Evolutionary conservation across 495 filamentous ascomycete genomes (phyloP), one percentile per base, ranked within the genome.

Genomic region (Xylaria castorea): DNA sequence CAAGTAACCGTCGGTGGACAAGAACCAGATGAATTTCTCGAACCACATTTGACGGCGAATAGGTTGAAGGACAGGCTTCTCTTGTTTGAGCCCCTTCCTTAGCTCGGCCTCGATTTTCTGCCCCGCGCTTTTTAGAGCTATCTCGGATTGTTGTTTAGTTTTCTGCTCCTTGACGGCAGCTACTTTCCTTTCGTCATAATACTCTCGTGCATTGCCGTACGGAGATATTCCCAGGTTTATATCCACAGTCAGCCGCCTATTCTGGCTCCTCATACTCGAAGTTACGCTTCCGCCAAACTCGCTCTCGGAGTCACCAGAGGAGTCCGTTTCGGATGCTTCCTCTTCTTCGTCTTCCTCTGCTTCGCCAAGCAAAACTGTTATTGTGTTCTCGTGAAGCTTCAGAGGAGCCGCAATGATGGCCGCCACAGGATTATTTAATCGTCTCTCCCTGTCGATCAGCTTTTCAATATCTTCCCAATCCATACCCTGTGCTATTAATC

Each of bases 1-100:
- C 6, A 99, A 88, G 77, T 98, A 97, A 9, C 96, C 95, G 75
- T 99, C 96, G 0, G 95, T 97, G 1, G 94, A 97, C 72, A 98
- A 89, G 84, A 99, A 99, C 84, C 92, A 98, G 20, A 89, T 80
- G 75, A 97, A 99, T 78, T 98, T 99, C 76, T 99, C 96, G 76
- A 98, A 98, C 95, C 96, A 99, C 75, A 94, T 87, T 62, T 89
- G 90, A 73, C 90, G 91, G 50, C 96, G 85, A 16, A 97, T 90
- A 18, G 92, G 94, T 65, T 94, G 92, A 2, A 98, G 84, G 22
- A 97, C 81, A 32, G 93, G 90, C 78, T 98, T 99, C 80, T 99
- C 96, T 75, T 95, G 92, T 81, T 97, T 97, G 62, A 99, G 81
- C 0, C 89, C 91, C 75, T 92, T 93, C 82, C 92, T 96, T 7